phyloP scores from a whole-genome alignment of 768 basidiomycete genomes.

The Macrolepiota fuliginosa region DNA sequence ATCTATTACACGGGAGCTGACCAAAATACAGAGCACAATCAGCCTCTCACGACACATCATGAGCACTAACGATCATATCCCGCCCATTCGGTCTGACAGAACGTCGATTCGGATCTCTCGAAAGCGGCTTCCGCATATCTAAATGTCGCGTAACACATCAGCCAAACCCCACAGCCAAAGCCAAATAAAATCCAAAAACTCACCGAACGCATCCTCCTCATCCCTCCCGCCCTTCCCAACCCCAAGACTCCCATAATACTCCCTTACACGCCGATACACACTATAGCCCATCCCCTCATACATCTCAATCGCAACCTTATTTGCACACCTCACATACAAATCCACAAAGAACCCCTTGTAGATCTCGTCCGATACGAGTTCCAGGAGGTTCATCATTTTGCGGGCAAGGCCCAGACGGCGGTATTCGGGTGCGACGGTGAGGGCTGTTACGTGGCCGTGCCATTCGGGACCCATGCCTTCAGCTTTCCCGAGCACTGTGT shows the following conservation, averaged over 20 bases:
- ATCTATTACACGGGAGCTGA: background rate
- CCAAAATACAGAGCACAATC: conserved; percentile 3
- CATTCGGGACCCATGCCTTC: conserved; percentile 75
- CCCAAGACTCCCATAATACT: conserved; percentile 84
- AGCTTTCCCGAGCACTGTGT: conserved; percentile 88
- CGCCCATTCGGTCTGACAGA: conserved; percentile 72
- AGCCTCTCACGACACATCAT: conserved; percentile 47
- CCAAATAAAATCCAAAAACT: conserved; percentile 19
- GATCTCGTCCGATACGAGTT: conserved; percentile 76
- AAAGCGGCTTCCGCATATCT: conserved; percentile 76
- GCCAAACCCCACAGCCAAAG: too few relatives aligned
- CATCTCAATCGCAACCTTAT: conserved; percentile 81
- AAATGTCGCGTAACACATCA: background rate
- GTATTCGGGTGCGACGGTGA: conserved; percentile 93
- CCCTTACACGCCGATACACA: conserved; percentile 85
- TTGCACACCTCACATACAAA: conserved; percentile 91
- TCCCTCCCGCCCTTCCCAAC: conserved; percentile 74
- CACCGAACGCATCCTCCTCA: conserved; percentile 91
- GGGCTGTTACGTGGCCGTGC: conserved; percentile 94
- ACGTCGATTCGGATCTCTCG: conserved; percentile 55
- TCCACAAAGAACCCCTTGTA: conserved; percentile 93
- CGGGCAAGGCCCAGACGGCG: conserved; percentile 85
- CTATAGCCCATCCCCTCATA: conserved; percentile 94
- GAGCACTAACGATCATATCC: conserved; percentile 65
- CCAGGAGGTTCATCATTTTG: conserved; percentile 84